phyloP scores from a whole-genome alignment of 164 flowering plant genomes.

The Berberis vulgaris region DNA sequence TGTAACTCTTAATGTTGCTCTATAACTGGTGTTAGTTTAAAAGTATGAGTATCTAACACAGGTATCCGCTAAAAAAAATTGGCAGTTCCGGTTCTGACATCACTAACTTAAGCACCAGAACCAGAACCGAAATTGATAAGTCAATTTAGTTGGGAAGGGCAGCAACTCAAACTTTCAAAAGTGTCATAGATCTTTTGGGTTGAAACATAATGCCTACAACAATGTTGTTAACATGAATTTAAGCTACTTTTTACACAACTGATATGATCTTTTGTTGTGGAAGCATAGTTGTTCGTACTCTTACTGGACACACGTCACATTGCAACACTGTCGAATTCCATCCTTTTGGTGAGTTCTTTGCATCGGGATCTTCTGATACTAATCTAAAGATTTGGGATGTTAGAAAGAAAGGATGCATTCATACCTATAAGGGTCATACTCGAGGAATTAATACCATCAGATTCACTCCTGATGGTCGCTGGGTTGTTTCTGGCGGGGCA shows the following conservation, averaged over 20 bases:
- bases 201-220: no score
- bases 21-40: no score
- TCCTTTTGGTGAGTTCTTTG: constrained; percentile 93
- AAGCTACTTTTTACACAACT: constrained; percentile 1
- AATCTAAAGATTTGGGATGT: constrained; percentile 84
- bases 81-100: no score
- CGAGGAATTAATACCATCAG: constrained; percentile 57
- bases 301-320: constrained; percentile 72
- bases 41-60: no score
- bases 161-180: no score
- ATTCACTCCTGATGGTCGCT: constrained; percentile 92
- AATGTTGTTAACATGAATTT: no score
- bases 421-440: constrained; percentile 83
- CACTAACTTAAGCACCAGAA: no score
- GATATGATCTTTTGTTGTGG: constrained; percentile 32
- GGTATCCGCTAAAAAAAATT: no score
- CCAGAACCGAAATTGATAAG: no score
- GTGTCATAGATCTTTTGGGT: no score
- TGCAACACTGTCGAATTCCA: constrained; percentile 79
- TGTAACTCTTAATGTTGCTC: no score
- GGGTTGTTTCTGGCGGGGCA: constrained; percentile 91
- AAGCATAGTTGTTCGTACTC: constrained; percentile 76
- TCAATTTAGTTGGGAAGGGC: no score
- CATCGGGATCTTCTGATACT: constrained; percentile 76
- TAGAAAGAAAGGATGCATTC: constrained; percentile 88